Base-by-base conservation (phyloP, 2,329 filamentous ascomycete species). In the Zymoseptoria tritici region DNA sequence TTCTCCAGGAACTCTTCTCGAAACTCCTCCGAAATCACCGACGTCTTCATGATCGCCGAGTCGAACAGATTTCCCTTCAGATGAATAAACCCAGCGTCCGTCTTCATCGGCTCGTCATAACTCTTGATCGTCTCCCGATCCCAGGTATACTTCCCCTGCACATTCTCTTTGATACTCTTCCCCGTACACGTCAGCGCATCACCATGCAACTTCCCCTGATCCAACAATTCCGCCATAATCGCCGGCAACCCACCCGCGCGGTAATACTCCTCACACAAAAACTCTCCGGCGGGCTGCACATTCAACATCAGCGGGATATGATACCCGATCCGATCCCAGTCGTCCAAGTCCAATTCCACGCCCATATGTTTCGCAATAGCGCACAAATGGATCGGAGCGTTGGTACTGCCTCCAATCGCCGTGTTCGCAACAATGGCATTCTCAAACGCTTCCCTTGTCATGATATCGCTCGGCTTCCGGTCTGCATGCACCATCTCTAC, bases 361-460 rank as follows among this genome's bases (percentile, higher is more conserved):
- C 80, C 80, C 9, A 81, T 77, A 57, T 83, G 81, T 60, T 79
- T 80, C 2, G 81, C 81, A 21, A 83, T 77, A 9, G 81, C 81
- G 49, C 78, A 80, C 54, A 83, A 71, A 66, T 83, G 81, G 54
- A 84, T 82, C 0, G 81, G 80, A 0, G 81, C 81, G 62, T 84
- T 84, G 3, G 81, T 83, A 62, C 79, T 81, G 13, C 81, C 81
- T 24, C 81, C 81, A 57, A 83, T 81, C 20, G 81, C 81, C 1
- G 79, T 80, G 61, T 82, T 83, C 50, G 76, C 76, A 5, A 79
- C 78, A 26, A 84, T 81, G 6, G 79, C 80, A 60, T 83, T 84
- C 70, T 83, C 81, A 59, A 84, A 83, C 0, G 81, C 80, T 58
- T 78, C 69, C 3, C 80, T 74, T 0, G 81, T 83, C 77, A 83